Evolutionary conservation across 2,329 filamentous ascomycete species (phyloP).

Genomic region (Pseudomassariella vexata): DNA sequence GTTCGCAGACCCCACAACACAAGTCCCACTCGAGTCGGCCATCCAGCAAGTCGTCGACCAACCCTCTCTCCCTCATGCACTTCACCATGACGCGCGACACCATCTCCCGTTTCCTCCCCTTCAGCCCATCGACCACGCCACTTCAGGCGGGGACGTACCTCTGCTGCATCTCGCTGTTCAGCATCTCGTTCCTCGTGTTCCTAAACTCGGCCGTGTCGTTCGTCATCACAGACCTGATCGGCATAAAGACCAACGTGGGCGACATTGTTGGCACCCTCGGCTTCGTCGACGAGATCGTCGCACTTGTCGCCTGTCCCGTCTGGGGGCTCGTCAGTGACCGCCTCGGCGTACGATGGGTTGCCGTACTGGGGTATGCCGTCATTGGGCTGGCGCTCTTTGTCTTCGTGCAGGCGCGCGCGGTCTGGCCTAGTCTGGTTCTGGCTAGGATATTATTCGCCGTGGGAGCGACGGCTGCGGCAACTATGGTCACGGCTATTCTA

Average conservation of each 20-base stretch:
- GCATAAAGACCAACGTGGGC: conserved; percentile 66
- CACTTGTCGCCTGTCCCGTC: conserved; percentile 70
- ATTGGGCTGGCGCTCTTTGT: conserved; percentile 72
- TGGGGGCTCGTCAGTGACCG: conserved; percentile 78
- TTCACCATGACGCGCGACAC: conserved; percentile 3
- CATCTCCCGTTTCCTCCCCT: conserved; percentile 46
- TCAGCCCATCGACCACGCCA: conserved; percentile 53
- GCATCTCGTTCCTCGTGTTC: conserved; percentile 85
- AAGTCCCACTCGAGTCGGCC: neutral
- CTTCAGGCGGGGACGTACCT: conserved; percentile 69
- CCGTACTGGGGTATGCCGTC: conserved; percentile 73
- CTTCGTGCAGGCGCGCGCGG: conserved; percentile 79
- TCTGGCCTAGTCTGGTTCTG: conserved; percentile 84
- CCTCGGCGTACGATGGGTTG: conserved; percentile 66
- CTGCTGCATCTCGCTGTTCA: conserved; percentile 76
- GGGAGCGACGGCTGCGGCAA: conserved; percentile 84
- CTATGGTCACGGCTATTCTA: conserved; percentile 95
- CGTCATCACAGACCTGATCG: conserved; percentile 77
- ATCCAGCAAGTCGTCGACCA: neutral
- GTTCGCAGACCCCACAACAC: too few relatives aligned
- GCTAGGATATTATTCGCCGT: conserved; percentile 83
- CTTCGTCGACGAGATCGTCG: conserved; percentile 79
- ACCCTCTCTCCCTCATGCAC: neutral
- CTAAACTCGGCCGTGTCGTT: conserved; percentile 81
- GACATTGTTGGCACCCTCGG: conserved; percentile 79